phyloP scores from a whole-genome alignment of 139 green algal species.

The Picochlorum sp. region DNA sequence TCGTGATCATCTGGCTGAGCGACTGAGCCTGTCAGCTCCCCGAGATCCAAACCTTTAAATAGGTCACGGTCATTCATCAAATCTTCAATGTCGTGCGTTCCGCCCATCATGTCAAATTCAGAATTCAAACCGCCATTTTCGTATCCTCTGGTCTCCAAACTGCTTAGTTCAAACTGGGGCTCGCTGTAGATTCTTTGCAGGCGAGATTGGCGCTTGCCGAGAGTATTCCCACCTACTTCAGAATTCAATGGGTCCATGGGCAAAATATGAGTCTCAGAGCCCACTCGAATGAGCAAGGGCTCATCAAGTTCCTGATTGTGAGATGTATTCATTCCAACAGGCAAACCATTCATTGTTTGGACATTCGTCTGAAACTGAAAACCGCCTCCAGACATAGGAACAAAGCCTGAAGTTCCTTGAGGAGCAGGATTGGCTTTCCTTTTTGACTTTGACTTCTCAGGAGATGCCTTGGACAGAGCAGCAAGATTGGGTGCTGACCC shows the following conservation, averaged over 20 bases:
- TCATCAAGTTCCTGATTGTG: not conserved
- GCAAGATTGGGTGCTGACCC: slow-evolving; percentile 8
- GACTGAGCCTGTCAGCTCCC: not conserved
- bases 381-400: not conserved
- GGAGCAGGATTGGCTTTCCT: no score
- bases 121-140: not conserved
- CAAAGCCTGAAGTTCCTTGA: not conserved
- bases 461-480: not conserved
- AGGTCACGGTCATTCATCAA: slow-evolving; percentile 12
- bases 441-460: slow-evolving; percentile 2
- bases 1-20: not conserved
- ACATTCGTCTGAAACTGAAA: not conserved
- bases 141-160: not conserved
- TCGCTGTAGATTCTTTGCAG: not conserved
- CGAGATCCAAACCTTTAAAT: slow-evolving; percentile 18
- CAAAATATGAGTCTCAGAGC: slow-evolving; percentile 45
- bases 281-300: slow-evolving; percentile 39
- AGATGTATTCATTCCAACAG: not conserved
- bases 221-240: not conserved
- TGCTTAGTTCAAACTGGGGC: not conserved
- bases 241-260: slow-evolving; percentile 4
- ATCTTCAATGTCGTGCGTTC: slow-evolving; percentile 8
- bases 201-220: slow-evolving; percentile 8
- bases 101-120: no score
- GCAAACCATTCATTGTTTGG: not conserved